Base-by-base conservation (phyloP, 441 rosid genomes). In the Pelargonium exstipulatum region DNA sequence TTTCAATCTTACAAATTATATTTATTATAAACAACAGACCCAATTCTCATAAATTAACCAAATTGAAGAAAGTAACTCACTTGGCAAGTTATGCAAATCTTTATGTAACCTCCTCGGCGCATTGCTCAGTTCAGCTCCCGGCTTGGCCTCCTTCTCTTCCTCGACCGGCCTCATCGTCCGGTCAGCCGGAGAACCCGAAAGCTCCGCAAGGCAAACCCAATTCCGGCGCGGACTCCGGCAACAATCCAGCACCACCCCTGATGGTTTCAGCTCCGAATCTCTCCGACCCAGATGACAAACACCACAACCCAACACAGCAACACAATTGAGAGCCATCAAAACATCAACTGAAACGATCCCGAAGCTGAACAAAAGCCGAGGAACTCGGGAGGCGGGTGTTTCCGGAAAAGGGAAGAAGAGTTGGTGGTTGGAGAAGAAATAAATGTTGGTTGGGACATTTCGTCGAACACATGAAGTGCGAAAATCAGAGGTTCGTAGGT, bases 31-130 rank as follows among this genome's bases (percentile, higher is more conserved):
- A 51, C 16, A 24, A 24, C 26, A 24, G 20, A 16, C 20, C 2
- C 46, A 37, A 9, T 35, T 5, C 7, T 37, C 42, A 64, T 32
- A 18, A 40, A 17, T 16, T 3, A 12, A 32, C 63, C 10, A 4
- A 70, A 73, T 6, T 26, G 55, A 1, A 9, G 22, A 45, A 45
- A 8, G 20, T 4, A 67, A 77, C 87, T 71, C 69, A 86, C 90
- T 81, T 74, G 87, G 87, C 16, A 82, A 69, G 26, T 81, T 77
- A 68, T 62, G 69, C 73, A 70, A 75, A 65, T 82, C 84, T 83
- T 77, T 83, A 29, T 71, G 70, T 64, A 69, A 49, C 55, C 68
- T 78, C 71, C 68, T 76, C 8, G 83, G 58, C 51, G 49, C 79
- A 72, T 70, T 62, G 16, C 64, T 24, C 22, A 72, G 66, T 58